phyloP scores from a whole-genome alignment of 2,329 filamentous ascomycete species.

The Fragosphaeria purpurea region DNA sequence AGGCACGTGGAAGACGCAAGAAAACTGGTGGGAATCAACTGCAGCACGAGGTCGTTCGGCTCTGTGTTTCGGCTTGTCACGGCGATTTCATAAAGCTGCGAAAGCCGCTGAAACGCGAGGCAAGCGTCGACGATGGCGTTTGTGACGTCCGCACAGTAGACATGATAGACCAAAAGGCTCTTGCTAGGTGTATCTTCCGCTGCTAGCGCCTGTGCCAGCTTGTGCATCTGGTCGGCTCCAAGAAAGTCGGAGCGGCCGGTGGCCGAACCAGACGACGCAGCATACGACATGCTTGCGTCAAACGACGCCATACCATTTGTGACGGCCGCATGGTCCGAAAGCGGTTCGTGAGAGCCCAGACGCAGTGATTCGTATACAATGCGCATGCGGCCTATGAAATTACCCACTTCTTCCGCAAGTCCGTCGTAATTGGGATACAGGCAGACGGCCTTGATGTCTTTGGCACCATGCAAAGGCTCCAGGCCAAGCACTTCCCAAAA shows the following conservation, averaged over 20 bases:
- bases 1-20: conserved; percentile 54
- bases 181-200: conserved; percentile 33
- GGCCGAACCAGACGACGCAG: background rate
- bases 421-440: conserved; percentile 59
- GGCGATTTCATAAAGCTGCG: conserved; percentile 49
- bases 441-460: conserved; percentile 62
- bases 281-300: conserved; percentile 19
- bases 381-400: conserved; percentile 58
- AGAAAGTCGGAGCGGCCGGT: conserved; percentile 33
- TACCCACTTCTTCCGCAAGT: conserved; percentile 47
- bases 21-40: conserved; percentile 61
- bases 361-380: conserved; percentile 65
- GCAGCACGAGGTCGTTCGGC: conserved; percentile 61
- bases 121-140: conserved; percentile 60
- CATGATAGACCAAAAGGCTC: conserved; percentile 67
- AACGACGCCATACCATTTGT: conserved; percentile 40
- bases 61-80: conserved; percentile 22
- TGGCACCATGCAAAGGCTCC: conserved; percentile 58
- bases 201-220: conserved; percentile 36
- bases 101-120: conserved; percentile 62
- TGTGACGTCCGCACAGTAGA: conserved; percentile 57
- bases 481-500: conserved; percentile 80
- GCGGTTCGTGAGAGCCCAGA: conserved; percentile 53
- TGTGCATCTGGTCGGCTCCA: conserved; percentile 38
- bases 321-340: conserved; percentile 33